Conservation (phyloP, 768 basidiomycete genomes). For the Trametes cingulata region DNA sequence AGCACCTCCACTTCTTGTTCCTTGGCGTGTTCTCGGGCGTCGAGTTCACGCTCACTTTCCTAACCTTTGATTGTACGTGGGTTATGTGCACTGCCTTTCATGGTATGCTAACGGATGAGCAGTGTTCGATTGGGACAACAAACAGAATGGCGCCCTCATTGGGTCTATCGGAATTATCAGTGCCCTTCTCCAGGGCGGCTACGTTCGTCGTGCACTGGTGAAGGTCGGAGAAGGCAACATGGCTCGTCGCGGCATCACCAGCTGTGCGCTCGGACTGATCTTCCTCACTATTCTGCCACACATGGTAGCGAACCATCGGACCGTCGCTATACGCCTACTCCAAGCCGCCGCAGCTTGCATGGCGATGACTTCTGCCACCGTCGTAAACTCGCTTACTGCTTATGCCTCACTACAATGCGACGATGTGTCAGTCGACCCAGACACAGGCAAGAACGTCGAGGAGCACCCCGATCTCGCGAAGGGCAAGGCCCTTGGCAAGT, state of each 20-base stretch:
- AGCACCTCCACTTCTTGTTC: slow-evolving; percentile 80
- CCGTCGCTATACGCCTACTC: slow-evolving; percentile 52
- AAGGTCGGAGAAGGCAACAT: slow-evolving; percentile 79
- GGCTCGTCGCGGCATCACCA: slow-evolving; percentile 76
- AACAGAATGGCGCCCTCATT: slow-evolving; percentile 83
- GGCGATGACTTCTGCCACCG: slow-evolving; percentile 94
- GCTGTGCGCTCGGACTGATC: slow-evolving; percentile 69
- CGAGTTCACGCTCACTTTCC: slow-evolving; percentile 95
- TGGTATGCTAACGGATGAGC: slow-evolving; percentile 1
- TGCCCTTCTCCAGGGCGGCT: slow-evolving; percentile 89
- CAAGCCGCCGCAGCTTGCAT: slow-evolving; percentile 78
- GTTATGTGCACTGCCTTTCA: background rate
- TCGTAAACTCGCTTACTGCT: slow-evolving; percentile 91
- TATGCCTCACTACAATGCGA: slow-evolving; percentile 91
- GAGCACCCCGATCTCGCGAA: slow-evolving; percentile 74
- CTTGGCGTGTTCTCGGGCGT: slow-evolving; percentile 90
- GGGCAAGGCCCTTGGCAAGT: slow-evolving; percentile 80
- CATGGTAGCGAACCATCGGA: slow-evolving; percentile 43
- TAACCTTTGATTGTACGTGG: slow-evolving; percentile 82
- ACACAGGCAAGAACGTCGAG: slow-evolving; percentile 54
- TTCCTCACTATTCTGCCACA: slow-evolving; percentile 73
- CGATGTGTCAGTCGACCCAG: slow-evolving; percentile 54
- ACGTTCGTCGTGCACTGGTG: slow-evolving; percentile 80
- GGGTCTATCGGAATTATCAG: slow-evolving; percentile 89
- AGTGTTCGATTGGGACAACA: slow-evolving; percentile 91